Base-by-base conservation (phyloP, 345 rosid species). In the Eucalyptus rudis region DNA sequence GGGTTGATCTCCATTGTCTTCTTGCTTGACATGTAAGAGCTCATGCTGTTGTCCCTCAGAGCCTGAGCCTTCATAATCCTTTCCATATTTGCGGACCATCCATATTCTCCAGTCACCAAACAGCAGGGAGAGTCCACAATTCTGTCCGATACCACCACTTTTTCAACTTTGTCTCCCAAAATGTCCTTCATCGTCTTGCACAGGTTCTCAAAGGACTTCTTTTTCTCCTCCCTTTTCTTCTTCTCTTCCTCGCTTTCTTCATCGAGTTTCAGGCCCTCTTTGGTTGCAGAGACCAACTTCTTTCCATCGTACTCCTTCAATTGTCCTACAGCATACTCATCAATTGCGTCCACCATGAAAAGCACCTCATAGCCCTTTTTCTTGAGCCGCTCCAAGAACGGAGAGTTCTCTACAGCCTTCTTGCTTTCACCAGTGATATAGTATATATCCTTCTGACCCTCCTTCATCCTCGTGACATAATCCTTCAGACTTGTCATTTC, bases 1-100 rank as follows among this genome's bases (percentile, higher is more conserved):
- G 94, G 94, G 51, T 92, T 93, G 54, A 93, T 93, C 90, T 92
- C 94, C 94, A 93, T 93, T 1, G 94, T 93, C 90, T 93, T 93
- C 93, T 93, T 93, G 89, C 92, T 90, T 6, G 94, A 93, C 94
- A 92, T 93, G 91, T 93, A 93, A 17, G 94, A 93, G 31, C 94
- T 36, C 94, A 92, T 93, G 93, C 93, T 93, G 90, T 29, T 92
- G 88, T 92, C 93, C 87, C 94, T 89, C 88, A 93, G 76, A 24
- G 93, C 93, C 79, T 93, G 94, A 14, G 93, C 93, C 88, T 92
- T 93, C 93, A 93, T 93, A 87, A 93, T 93, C 89, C 93, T 92
- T 51, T 93, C 94, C 94, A 93, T 92, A 86, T 93, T 93, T 3
- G 94, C 94, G 3, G 90, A 90, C 94, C 94, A 93, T 4, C 94